phyloP scores from a whole-genome alignment of 2,329 filamentous ascomycete species.

The Xylaria sp. region DNA sequence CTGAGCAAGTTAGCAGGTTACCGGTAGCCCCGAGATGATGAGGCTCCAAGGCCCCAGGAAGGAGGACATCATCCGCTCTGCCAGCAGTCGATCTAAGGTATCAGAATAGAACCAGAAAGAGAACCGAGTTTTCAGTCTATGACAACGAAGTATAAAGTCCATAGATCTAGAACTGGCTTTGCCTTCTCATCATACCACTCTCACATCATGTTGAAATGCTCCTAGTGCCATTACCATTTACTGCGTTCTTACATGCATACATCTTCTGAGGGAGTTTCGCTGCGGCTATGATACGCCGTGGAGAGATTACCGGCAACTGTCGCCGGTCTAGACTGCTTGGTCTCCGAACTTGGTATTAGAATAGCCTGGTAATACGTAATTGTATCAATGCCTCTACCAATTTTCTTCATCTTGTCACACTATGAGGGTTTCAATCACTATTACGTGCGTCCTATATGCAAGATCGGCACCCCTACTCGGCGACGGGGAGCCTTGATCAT shows the following conservation, averaged over 20 bases:
- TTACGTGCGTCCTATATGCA: not conserved
- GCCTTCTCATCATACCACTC: slow-evolving; percentile 11
- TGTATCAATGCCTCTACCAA: not conserved
- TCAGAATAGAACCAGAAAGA: not conserved
- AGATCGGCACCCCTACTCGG: not conserved
- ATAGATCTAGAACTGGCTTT: slow-evolving; percentile 1
- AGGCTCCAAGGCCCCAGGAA: not conserved
- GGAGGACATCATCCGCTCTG: not conserved
- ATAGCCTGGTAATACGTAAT: not conserved
- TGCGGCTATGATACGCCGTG: not conserved
- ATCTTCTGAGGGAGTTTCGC: not conserved
- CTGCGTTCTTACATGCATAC: slow-evolving; percentile 22
- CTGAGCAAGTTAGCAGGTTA: not conserved
- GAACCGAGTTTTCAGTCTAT: not conserved
- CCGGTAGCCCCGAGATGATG: not conserved
- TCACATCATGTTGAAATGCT: slow-evolving; percentile 2
- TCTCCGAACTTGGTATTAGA: no score
- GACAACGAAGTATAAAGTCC: not conserved
- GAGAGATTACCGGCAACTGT: slow-evolving; percentile 2
- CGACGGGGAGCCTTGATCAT: not conserved
- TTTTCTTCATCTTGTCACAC: slow-evolving; percentile 1
- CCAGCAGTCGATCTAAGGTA: not conserved
- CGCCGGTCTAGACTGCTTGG: slow-evolving; percentile 9
- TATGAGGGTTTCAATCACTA: not conserved
- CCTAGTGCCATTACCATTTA: not conserved